Percentiles rank a stretch among this genome's conserved stretches.
phyloP scores from a whole-genome alignment of 2,329 filamentous ascomycete species.

The Ophiocordyceps sinensis region DNA sequence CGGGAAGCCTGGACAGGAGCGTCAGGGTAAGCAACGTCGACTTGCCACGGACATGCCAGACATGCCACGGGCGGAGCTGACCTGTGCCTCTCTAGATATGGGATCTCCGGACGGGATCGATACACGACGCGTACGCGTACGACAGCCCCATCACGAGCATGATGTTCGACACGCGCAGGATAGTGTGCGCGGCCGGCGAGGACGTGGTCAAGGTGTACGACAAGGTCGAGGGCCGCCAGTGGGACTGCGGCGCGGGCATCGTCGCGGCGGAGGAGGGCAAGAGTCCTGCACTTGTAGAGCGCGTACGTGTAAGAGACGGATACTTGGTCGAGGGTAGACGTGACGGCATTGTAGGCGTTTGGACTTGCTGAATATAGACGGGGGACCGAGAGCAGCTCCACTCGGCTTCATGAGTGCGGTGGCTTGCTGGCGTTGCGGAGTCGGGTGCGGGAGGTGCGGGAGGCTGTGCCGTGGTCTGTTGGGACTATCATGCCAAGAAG shows the following conservation, averaged over 20 bases:
- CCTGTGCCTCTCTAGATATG: constrained; percentile 54
- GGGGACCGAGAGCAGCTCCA: neutral
- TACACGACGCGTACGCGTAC: constrained; percentile 92
- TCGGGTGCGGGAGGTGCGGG: no score
- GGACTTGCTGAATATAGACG: constrained; percentile 47
- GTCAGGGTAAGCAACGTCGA: constrained; percentile 56
- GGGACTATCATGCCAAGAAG: no score
- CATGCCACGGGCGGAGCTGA: neutral
- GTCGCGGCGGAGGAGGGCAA: constrained; percentile 52
- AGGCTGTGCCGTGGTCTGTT: no score
- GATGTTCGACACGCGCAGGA: constrained; percentile 89
- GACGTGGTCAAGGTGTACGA: constrained; percentile 96
- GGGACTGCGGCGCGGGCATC: constrained; percentile 85
- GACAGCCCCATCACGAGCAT: constrained; percentile 84
- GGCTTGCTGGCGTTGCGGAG: no score
- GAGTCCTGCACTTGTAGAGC: constrained; percentile 58
- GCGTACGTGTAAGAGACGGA: constrained; percentile 81
- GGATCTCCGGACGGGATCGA: constrained; percentile 92
- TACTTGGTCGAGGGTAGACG: constrained; percentile 83
- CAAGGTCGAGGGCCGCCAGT: constrained; percentile 88
- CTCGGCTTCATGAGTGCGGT: no score
- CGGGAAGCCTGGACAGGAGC: constrained; percentile 81
- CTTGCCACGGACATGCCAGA: neutral
- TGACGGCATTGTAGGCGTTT: constrained; percentile 80
- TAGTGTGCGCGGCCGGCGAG: constrained; percentile 81